phyloP scores from a whole-genome alignment of 1,284 basidiomycete genomes.

The Kalmanozyma brasiliensis region DNA sequence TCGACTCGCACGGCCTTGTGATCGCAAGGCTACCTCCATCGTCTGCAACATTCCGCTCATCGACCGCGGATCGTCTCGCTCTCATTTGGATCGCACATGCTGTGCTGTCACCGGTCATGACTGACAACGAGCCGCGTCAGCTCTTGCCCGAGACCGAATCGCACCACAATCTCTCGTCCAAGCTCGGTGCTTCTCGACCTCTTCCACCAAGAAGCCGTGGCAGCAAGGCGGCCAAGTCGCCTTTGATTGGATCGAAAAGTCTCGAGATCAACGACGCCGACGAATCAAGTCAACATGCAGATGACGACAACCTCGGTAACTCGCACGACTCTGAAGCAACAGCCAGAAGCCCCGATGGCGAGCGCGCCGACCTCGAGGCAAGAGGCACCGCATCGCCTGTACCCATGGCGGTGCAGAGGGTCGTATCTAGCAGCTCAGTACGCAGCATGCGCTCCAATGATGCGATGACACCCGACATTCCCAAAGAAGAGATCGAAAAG shows the following conservation, averaged over 20 bases:
- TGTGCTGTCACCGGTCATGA: constrained; percentile 13
- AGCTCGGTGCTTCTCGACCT: constrained; percentile 35
- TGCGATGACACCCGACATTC: constrained; percentile 37
- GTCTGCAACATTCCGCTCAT: too few relatives aligned
- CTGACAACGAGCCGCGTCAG: constrained; percentile 35
- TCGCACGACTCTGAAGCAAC: constrained; percentile 26
- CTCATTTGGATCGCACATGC: constrained; percentile 2
- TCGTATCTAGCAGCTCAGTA: constrained; percentile 26
- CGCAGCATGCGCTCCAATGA: constrained; percentile 25
- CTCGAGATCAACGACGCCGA: background rate
- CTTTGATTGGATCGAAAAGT: background rate
- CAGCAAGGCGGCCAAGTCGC: constrained; percentile 11
- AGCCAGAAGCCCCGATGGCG: constrained; percentile 13
- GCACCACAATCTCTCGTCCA: constrained; percentile 40
- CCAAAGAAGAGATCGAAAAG: constrained; percentile 54
- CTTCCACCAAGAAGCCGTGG: constrained; percentile 33
- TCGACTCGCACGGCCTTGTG: too few relatives aligned
- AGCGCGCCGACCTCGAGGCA: constrained; percentile 24
- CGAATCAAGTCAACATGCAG: background rate
- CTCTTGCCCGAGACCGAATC: constrained; percentile 40
- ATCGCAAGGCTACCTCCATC: too few relatives aligned
- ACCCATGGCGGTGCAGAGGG: constrained; percentile 18
- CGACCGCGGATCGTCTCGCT: too few relatives aligned
- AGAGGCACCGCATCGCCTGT: constrained; percentile 35
- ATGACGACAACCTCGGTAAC: constrained; percentile 2